Evolutionary conservation across 139 green algal genomes (phyloP).

Genomic region (Desmodesmus armatus): DNA sequence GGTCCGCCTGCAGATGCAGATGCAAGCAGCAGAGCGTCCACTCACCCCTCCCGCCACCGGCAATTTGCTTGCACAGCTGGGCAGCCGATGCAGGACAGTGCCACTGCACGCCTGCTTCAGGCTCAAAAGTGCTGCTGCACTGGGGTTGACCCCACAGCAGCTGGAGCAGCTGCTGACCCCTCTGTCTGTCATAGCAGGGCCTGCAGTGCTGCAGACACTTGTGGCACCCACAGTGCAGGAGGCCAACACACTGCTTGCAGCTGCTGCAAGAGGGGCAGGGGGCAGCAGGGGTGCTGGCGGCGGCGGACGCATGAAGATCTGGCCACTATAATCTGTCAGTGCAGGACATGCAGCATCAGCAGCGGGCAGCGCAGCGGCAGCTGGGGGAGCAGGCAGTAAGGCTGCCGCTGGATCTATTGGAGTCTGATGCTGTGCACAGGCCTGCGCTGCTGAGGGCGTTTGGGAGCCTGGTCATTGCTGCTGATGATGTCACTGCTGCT

Average conservation of each 20-base stretch:
- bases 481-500: conserved; percentile 50
- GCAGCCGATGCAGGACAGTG: neutral
- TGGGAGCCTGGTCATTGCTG: conserved; percentile 56
- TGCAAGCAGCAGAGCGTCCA: neutral
- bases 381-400: conserved; percentile 27
- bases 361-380: conserved; percentile 45
- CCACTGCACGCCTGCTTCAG: conserved; percentile 46
- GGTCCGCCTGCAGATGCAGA: neutral
- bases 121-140: conserved; percentile 19
- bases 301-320: conserved; percentile 42
- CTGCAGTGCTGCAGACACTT: conserved; percentile 36
- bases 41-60: neutral
- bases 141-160: neutral
- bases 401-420: conserved; percentile 51
- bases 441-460: conserved; percentile 56
- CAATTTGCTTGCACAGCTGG: neutral
- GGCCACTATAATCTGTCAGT: conserved; percentile 52
- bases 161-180: conserved; percentile 28
- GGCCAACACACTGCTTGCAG: conserved; percentile 23
- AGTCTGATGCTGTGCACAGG: conserved; percentile 3
- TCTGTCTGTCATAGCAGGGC: conserved; percentile 47
- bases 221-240: conserved; percentile 7
- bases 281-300: neutral
- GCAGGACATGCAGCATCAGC: neutral
- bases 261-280: neutral